phyloP scores from a whole-genome alignment of 2,329 filamentous ascomycete genomes.

The Zelopaecilomyces penicillatus region DNA sequence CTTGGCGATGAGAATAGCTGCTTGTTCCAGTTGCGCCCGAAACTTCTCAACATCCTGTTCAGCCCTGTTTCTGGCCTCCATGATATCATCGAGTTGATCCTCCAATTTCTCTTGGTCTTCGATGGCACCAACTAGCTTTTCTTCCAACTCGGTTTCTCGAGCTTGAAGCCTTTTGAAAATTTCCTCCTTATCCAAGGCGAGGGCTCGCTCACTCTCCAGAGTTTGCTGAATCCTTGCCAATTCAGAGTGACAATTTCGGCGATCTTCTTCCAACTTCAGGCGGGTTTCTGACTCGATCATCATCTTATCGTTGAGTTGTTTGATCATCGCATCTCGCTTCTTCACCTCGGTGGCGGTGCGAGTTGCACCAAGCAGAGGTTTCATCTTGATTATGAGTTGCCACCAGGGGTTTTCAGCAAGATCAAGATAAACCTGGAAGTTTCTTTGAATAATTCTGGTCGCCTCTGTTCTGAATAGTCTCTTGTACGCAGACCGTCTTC shows the following conservation, averaged over 20 bases:
- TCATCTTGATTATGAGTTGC: conserved; percentile 91
- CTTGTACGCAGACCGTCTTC: conserved; percentile 84
- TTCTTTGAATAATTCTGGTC: conserved; percentile 86
- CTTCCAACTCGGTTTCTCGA: conserved; percentile 84
- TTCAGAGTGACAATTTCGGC: conserved; percentile 77
- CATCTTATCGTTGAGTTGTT: conserved; percentile 77
- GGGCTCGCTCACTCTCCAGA: conserved; percentile 87
- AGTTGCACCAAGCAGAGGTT: conserved; percentile 84
- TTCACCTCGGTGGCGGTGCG: conserved; percentile 90
- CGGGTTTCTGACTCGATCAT: conserved; percentile 64
- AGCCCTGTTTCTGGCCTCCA: conserved; percentile 80
- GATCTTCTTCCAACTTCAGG: conserved; percentile 80
- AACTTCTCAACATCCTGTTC: conserved; percentile 77
- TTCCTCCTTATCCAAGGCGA: conserved; percentile 95
- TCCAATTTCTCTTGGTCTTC: conserved; percentile 92
- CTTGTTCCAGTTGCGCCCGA: conserved; percentile 80
- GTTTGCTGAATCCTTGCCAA: conserved; percentile 87
- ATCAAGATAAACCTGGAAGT: conserved; percentile 85
- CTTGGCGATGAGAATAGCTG: conserved; percentile 74
- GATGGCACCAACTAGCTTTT: conserved; percentile 85
- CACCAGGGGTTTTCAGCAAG: conserved; percentile 95
- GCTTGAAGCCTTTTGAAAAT: conserved; percentile 94
- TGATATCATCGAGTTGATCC: conserved; percentile 81
- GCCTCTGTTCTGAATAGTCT: conserved; percentile 90
- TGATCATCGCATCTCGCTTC: conserved; percentile 88